phyloP scores from a whole-genome alignment of 2,329 filamentous ascomycete genomes.

The Fusarium sp. region DNA sequence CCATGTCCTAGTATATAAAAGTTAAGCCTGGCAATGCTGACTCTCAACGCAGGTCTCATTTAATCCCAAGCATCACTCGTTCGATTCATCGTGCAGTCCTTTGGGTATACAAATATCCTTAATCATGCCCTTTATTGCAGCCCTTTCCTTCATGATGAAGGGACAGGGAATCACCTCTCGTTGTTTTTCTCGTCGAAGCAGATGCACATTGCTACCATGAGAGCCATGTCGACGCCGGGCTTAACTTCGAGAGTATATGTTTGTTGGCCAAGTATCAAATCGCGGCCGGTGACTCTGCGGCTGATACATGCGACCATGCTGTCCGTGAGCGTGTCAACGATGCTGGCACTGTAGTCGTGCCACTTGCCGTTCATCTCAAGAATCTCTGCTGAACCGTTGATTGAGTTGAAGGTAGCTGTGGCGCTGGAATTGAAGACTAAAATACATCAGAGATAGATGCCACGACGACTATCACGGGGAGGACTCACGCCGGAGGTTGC shows the following conservation, averaged over 20 bases:
- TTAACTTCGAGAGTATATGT: conserved; percentile 72
- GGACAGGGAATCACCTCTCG: background rate
- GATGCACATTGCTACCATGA: conserved; percentile 74
- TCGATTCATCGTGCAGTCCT: background rate
- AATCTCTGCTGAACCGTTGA: conserved; percentile 52
- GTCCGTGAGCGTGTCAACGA: conserved; percentile 61
- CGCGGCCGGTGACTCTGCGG: conserved; percentile 64
- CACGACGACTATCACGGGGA: background rate
- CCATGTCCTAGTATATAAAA: background rate
- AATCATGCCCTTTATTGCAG: background rate
- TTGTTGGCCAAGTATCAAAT: conserved; percentile 69
- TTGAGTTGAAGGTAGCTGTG: conserved; percentile 65
- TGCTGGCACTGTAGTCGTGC: conserved; percentile 65
- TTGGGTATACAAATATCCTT: background rate
- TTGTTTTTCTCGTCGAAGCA: conserved; percentile 67
- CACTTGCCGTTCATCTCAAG: conserved; percentile 70
- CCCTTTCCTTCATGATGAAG: background rate
- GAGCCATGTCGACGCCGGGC: conserved; percentile 70
- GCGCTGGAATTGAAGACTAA: conserved; percentile 64
- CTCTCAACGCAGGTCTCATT: background rate
- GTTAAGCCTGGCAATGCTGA: background rate
- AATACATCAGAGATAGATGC: background rate
- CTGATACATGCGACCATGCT: conserved; percentile 66
- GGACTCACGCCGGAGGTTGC: conserved; percentile 59
- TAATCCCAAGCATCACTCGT: background rate